Percentiles rank a stretch among this genome's conserved stretches.
Conservation (phyloP, 768 basidiomycete species). For the Gyrodon lividus region DNA sequence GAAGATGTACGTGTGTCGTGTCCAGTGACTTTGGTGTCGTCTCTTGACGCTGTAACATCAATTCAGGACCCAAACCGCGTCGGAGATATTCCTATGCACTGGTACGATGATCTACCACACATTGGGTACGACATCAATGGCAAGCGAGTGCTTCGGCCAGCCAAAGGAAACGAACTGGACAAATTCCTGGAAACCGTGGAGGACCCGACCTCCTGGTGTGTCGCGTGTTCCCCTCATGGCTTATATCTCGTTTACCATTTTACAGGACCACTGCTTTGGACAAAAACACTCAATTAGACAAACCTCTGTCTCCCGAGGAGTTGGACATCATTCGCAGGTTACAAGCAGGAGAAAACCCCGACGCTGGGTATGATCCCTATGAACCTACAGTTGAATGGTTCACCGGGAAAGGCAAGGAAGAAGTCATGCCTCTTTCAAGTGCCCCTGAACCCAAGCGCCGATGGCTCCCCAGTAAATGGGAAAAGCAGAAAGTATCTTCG, state of each 20-base stretch:
- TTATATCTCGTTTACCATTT: slow-evolving; percentile 1
- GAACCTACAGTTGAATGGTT: slow-evolving; percentile 96
- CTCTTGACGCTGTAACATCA: slow-evolving; percentile 9
- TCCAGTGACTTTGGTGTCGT: neutral
- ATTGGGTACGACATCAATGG: slow-evolving; percentile 96
- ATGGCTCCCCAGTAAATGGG: slow-evolving; percentile 99
- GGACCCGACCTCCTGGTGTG: slow-evolving; percentile 84
- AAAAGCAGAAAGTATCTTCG: slow-evolving; percentile 86
- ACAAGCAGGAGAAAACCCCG: slow-evolving; percentile 90
- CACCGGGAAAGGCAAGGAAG: slow-evolving; percentile 92
- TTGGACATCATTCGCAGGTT: slow-evolving; percentile 91
- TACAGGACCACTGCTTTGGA: slow-evolving; percentile 90
- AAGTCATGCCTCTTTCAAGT: slow-evolving; percentile 88
- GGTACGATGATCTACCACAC: slow-evolving; percentile 99
- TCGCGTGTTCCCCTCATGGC: slow-evolving; percentile 10
- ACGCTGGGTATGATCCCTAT: slow-evolving; percentile 87
- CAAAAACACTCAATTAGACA: slow-evolving; percentile 81
- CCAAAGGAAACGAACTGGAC: slow-evolving; percentile 94
- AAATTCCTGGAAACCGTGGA: slow-evolving; percentile 94
- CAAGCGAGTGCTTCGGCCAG: slow-evolving; percentile 90
- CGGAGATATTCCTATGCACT: slow-evolving; percentile 94
- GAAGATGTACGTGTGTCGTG: slow-evolving; percentile 67
- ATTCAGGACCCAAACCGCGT: slow-evolving; percentile 88
- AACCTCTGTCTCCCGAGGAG: slow-evolving; percentile 84
- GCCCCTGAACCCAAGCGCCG: slow-evolving; percentile 95